Base-by-base conservation (phyloP, 495 filamentous ascomycete species). In the Aspergillus ellipticus region DNA sequence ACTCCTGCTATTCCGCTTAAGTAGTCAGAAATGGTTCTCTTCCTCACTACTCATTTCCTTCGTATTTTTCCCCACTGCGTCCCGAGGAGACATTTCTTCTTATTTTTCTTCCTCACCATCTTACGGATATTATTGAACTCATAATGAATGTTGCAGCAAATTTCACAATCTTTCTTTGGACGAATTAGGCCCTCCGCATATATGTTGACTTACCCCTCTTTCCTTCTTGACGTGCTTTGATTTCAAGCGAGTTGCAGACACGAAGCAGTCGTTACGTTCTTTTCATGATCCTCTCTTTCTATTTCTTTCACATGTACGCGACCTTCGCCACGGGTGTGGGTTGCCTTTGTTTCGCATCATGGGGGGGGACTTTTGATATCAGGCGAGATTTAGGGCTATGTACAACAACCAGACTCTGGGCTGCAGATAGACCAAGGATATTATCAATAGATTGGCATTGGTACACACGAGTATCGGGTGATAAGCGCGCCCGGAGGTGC, bases 131-230 rank as follows among this genome's bases (percentile, higher is more conserved):
- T 22, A 47, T 20, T 56, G 52, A 47, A 31, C 41, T 55, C 45
- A 47, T 59, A 58, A 50, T 55, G 45, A 20, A 29, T 48, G 45
- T 48, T 48, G 45, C 45, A 48, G 13, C 45, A 22, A 7, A 4
- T 17, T 48, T 22, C 15, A 3, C 45, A 28, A 4, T 16, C 45
- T 5, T 29, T 48, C 6, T 13, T 48, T 28, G 22, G 10, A 28
- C 16, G 9, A 48, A 16, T 6, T 28, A 22, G 45, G 13, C 22
- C 29, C 45, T 29, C n/a, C 15, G 28, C 11, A 10, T 48, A 28
- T 29, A 48, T 11, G 45, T 28, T 48, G 24, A 48, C 45, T 26
- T 48, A 48, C 45, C 45, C 45, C 45, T 28, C 28, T 16, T 17
- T 22, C 16, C 24, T 16, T 48, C 28, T 13, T 48, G 22, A 16